phyloP scores from a whole-genome alignment of 2,329 filamentous ascomycete species.

The Aspergillus brasiliensis region DNA sequence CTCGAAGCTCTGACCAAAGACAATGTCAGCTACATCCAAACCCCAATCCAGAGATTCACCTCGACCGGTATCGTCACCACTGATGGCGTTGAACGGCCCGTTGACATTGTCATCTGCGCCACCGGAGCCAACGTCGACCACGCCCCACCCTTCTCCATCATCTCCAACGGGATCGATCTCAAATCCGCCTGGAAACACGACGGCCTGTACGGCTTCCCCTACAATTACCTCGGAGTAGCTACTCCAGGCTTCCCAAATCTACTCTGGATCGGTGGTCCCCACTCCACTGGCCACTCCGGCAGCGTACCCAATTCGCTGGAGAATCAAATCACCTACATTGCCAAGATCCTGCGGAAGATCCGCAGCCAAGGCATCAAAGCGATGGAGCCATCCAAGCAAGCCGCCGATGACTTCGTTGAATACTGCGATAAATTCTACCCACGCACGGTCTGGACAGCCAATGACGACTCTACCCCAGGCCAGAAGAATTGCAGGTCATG shows the following conservation, averaged over 20 bases:
- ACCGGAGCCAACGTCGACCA: slow-evolving; percentile 66
- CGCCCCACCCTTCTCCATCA: slow-evolving; percentile 63
- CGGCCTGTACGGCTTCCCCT: slow-evolving; percentile 62
- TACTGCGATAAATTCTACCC: slow-evolving; percentile 54
- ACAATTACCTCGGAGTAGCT: slow-evolving; percentile 66
- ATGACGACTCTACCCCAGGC: slow-evolving; percentile 43
- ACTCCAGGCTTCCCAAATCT: slow-evolving; percentile 70
- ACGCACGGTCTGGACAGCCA: slow-evolving; percentile 48
- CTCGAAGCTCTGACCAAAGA: slow-evolving; percentile 64
- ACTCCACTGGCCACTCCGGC: slow-evolving; percentile 62
- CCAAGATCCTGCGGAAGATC: slow-evolving; percentile 68
- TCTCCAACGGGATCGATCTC: slow-evolving; percentile 57
- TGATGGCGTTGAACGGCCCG: slow-evolving; percentile 59
- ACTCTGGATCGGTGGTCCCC: slow-evolving; percentile 64
- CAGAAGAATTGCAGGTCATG: slow-evolving; percentile 67
- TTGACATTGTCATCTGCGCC: slow-evolving; percentile 68
- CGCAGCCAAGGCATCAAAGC: slow-evolving; percentile 66
- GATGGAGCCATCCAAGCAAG: slow-evolving; percentile 58
- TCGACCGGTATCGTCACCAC: slow-evolving; percentile 61
- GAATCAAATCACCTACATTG: slow-evolving; percentile 65
- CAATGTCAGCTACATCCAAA: slow-evolving; percentile 64
- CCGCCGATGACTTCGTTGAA: slow-evolving; percentile 59
- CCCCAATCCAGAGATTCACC: slow-evolving; percentile 61
- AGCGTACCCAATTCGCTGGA: slow-evolving; percentile 70
- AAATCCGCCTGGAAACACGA: slow-evolving; percentile 58